Evolutionary conservation across 177 flowering plant species (phyloP).

Genomic region (Vitis hybrid): DNA sequence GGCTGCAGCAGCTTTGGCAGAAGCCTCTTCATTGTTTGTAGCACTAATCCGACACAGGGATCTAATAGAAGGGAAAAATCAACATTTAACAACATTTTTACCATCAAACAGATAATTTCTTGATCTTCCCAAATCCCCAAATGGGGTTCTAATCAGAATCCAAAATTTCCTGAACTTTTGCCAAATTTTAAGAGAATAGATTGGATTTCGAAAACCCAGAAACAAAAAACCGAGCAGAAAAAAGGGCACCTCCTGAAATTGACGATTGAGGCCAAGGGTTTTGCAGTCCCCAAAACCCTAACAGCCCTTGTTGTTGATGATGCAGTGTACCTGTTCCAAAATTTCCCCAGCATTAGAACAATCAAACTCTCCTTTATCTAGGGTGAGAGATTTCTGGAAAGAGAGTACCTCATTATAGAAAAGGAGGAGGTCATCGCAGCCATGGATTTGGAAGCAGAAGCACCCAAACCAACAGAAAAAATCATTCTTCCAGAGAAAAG

Average conservation of each 20-base stretch:
- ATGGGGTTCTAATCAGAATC: too few relatives aligned
- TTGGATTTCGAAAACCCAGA: neutral
- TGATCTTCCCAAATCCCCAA: neutral
- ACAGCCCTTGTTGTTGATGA: conserved; percentile 1
- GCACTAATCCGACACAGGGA: conserved; percentile 37
- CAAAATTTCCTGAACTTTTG: neutral
- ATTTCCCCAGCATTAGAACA: neutral
- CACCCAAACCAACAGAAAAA: neutral
- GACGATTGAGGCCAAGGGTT: neutral
- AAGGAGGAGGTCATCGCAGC: conserved; percentile 20
- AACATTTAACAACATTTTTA: neutral
- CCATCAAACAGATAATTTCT: too few relatives aligned
- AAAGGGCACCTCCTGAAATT: neutral
- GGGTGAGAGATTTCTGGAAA: conserved; percentile 5
- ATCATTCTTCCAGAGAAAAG: too few relatives aligned
- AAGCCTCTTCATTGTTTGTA: conserved; percentile 66
- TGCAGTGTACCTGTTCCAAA: conserved; percentile 9
- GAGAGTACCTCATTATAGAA: conserved; percentile 25
- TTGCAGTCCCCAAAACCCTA: conserved; percentile 9
- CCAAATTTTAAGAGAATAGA: neutral
- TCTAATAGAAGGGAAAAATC: conserved; percentile 27
- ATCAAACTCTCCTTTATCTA: neutral
- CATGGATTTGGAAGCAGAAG: conserved; percentile 19
- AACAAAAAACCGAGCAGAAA: conserved; percentile 12
- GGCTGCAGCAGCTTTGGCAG: conserved; percentile 69